phyloP scores from a whole-genome alignment of 192 early-diverging fungal genomes.

The Allomyces javanicus region DNA sequence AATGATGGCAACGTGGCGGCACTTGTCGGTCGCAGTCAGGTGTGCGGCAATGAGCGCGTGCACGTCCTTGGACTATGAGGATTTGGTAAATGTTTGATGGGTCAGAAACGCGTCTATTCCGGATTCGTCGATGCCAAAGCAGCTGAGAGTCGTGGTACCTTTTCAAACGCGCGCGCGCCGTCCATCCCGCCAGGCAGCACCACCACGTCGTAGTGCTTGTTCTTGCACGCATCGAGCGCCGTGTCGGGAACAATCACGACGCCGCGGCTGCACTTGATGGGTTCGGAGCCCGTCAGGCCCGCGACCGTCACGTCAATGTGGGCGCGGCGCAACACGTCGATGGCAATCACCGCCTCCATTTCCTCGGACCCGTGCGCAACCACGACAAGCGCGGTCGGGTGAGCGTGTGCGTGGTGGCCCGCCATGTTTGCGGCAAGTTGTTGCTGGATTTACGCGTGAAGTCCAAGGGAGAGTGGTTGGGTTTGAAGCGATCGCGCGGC shows the following conservation, averaged over 20 bases:
- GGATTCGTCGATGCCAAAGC: neutral
- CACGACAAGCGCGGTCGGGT: neutral
- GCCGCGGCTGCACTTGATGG: constrained; percentile 7
- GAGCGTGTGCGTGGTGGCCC: no score
- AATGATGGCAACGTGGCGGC: constrained; percentile 9
- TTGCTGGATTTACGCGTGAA: no score
- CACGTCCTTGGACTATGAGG: neutral
- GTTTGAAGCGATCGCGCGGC: no score
- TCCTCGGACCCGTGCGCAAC: neutral
- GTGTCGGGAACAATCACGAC: constrained; percentile 10
- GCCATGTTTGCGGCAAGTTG: no score
- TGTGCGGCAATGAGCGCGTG: no score
- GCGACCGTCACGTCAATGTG: constrained; percentile 12
- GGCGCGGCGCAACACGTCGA: neutral
- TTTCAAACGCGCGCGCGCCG: constrained; percentile 17
- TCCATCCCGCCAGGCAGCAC: constrained; percentile 15
- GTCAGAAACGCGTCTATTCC: neutral
- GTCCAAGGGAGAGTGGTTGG: no score
- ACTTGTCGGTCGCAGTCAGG: neutral
- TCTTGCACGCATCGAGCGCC: neutral
- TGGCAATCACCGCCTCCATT: neutral
- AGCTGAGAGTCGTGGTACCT: neutral
- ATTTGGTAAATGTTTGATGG: constrained; percentile 1
- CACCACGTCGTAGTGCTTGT: neutral
- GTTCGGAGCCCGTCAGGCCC: constrained; percentile 3